Evolutionary conservation across 345 rosid species (phyloP).

Genomic region (Aquilaria sinensis): DNA sequence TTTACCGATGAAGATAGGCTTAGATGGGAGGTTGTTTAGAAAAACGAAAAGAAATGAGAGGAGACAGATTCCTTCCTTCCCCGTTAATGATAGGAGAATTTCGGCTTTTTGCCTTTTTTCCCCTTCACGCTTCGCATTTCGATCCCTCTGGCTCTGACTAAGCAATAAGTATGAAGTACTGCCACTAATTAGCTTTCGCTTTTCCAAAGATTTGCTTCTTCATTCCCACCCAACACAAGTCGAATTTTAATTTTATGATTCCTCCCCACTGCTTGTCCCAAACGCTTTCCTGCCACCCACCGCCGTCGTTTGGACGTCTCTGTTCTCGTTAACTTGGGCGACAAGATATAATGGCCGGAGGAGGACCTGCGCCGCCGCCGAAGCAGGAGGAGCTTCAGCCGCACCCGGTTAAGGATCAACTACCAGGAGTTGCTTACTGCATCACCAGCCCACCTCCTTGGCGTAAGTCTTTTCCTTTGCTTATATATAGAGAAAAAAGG

Average conservation of each 20-base stretch:
- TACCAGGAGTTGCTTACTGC: slow-evolving; percentile 70
- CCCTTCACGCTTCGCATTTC: slow-evolving; percentile 14
- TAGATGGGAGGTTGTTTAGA: neutral
- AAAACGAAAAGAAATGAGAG: slow-evolving; percentile 11
- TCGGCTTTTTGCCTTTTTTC: slow-evolving; percentile 16
- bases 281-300: too few relatives aligned
- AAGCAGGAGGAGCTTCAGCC: slow-evolving; percentile 90
- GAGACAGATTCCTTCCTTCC: slow-evolving; percentile 30
- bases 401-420: slow-evolving; percentile 90
- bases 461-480: slow-evolving; percentile 50
- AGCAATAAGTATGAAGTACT: too few relatives aligned
- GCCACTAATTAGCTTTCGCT: neutral
- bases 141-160: slow-evolving; percentile 2
- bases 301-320: too few relatives aligned
- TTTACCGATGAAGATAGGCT: too few relatives aligned
- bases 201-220: slow-evolving; percentile 4
- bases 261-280: too few relatives aligned
- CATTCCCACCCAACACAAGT: neutral
- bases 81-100: slow-evolving; percentile 10
- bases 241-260: neutral
- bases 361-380: slow-evolving; percentile 61
- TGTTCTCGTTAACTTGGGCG: neutral
- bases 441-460: slow-evolving; percentile 98
- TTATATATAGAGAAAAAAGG: too few relatives aligned
- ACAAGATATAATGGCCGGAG: slow-evolving; percentile 38